A percentile compares a stretch with the other conserved stretches of the same genome.
phyloP scores from a whole-genome alignment of 1,284 basidiomycete species.

The Cryptococcus wingfieldii region DNA sequence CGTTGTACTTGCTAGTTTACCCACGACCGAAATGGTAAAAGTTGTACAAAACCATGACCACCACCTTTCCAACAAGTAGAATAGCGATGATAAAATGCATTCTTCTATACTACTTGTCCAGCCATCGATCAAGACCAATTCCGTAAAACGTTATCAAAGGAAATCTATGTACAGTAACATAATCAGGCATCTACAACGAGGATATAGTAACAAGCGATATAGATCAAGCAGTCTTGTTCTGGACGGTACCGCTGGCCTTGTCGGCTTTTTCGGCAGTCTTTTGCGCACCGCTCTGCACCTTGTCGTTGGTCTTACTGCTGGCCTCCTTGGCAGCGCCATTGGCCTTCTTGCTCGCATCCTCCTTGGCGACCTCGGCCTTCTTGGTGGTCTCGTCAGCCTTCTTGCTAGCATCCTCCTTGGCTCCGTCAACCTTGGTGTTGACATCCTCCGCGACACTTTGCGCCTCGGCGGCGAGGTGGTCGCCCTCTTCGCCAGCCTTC shows the following conservation, averaged over 20 bases:
- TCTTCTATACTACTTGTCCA: neutral
- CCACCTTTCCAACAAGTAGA: too few relatives aligned
- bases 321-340: neutral
- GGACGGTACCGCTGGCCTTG: constrained; percentile 17
- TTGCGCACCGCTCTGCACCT: neutral
- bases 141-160: neutral
- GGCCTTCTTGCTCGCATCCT: neutral
- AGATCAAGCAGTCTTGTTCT: constrained; percentile 1
- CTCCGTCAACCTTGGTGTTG: neutral
- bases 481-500: constrained; percentile 23
- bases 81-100: neutral
- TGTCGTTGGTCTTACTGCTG: neutral
- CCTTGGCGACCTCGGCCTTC: neutral
- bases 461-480: constrained; percentile 8
- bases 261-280: constrained; percentile 7
- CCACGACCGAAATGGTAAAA: neutral
- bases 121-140: neutral
- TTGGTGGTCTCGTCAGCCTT: neutral
- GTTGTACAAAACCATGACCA: neutral
- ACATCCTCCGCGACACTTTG: neutral
- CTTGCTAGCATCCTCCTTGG: neutral
- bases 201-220: neutral
- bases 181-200: neutral
- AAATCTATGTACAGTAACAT: neutral
- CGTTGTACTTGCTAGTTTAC: neutral